phyloP scores from a whole-genome alignment of 768 basidiomycete genomes.

The Flagelloscypha sp. region DNA sequence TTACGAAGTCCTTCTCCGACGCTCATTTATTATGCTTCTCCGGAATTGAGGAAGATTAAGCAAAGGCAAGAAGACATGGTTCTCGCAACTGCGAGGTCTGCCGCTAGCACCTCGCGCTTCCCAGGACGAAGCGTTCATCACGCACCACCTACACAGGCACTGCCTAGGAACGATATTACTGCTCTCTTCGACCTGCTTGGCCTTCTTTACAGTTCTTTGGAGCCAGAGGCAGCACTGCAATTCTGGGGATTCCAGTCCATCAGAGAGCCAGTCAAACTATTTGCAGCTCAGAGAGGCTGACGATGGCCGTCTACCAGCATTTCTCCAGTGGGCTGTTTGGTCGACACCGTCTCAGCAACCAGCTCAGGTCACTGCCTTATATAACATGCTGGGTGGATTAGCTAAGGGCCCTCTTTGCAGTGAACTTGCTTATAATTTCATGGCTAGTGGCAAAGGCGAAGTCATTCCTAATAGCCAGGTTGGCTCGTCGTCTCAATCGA shows the following conservation, averaged over 20 bases:
- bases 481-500: constrained; percentile 39
- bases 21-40: constrained; percentile 67
- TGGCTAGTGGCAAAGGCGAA: constrained; percentile 69
- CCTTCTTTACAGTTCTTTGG: constrained; percentile 65
- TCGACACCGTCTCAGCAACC: constrained; percentile 68
- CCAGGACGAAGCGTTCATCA: constrained; percentile 33
- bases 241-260: constrained; percentile 75
- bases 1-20: constrained; percentile 69
- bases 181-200: constrained; percentile 80
- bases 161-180: constrained; percentile 77
- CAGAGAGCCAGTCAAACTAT: constrained; percentile 39
- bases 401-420: constrained; percentile 80
- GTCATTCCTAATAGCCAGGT: constrained; percentile 53
- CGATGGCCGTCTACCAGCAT: constrained; percentile 56
- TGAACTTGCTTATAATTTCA: constrained; percentile 82
- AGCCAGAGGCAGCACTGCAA: constrained; percentile 70
- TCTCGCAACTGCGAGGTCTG: constrained; percentile 56
- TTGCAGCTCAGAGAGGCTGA: constrained; percentile 54
- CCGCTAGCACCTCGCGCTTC: constrained; percentile 44
- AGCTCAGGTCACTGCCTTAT: constrained; percentile 69
- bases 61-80: constrained; percentile 83
- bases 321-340: constrained; percentile 88
- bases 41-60: constrained; percentile 78
- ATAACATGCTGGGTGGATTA: constrained; percentile 83
- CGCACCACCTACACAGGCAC: constrained; percentile 30